Base-by-base conservation (phyloP, 371 early-diverging fungal genomes). In the Nosema muscidifuracis region DNA sequence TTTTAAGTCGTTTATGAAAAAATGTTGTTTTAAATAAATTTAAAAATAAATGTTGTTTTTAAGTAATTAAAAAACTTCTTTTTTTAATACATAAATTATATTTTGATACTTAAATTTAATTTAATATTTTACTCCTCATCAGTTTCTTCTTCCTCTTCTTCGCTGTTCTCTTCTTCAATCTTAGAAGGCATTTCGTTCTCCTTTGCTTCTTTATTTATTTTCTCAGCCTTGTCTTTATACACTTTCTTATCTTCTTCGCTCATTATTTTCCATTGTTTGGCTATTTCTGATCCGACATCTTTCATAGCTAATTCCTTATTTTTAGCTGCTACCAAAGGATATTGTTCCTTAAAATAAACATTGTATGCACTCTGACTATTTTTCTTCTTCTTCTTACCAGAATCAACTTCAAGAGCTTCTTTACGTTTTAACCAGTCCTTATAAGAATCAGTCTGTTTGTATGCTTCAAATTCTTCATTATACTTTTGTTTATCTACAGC, bases 381-480 rank as follows among this genome's bases (percentile, higher is more conserved):
- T 20, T 16, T 51, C 31, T 61, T 67, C 65, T 75, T 61, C 43
- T 56, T 66, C 47, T 75, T 68, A n/a, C 73, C 77, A 22, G 64
- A 64, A 3, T 71, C 75, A 53, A 68, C 71, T 6, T 58, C 55
- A 20, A 79, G 78, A 22, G 57, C 74, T 42, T 77, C 78, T 65
- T 80, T 76, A 22, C 70, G 62, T 20, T 77, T 62, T 24, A 64
- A 65, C 26, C 71, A 70, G 9, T 73, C 67, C 34, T 77, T 65
- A 42, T 79, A 82, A 65, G 67, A 71, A 26, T 74, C 77, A 1
- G 78, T 81, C 57, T 79, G 69, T 57, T 79, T 78, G 67, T 83
- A 80, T 60, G 71, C 76, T 53, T 74, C 81, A 51, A 72, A 36
- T 33, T 58, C 73, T 9, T 60, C 57, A 26, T 69, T 61, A 67